Conservation (phyloP, 1,139 yeast genomes). For the Saccharomyces uvarum region DNA sequence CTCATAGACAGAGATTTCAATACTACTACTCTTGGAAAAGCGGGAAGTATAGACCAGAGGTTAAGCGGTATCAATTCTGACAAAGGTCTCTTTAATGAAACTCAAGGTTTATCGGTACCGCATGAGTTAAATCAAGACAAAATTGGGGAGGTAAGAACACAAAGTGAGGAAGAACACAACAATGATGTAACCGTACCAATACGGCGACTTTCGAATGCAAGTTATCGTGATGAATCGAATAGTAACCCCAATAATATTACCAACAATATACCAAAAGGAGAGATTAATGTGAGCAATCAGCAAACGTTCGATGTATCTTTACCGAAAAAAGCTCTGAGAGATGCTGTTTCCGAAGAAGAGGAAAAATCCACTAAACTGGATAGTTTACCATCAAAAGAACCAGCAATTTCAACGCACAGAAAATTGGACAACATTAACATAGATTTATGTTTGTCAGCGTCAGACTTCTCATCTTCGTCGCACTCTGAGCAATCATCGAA, state of each 20-base stretch:
- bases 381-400: not conserved
- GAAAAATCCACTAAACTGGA: not conserved
- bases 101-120: not conserved
- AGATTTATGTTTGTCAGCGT: not conserved
- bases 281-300: not conserved
- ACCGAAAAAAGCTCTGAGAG: not conserved
- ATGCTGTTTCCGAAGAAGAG: not conserved
- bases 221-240: not conserved
- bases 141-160: not conserved
- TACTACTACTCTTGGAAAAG: not conserved
- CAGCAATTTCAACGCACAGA: constrained; percentile 3
- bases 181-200: not conserved
- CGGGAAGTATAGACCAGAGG: not conserved
- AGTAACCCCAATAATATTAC: not conserved
- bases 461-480: constrained; percentile 4
- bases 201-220: not conserved
- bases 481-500: constrained; percentile 3
- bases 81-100: not conserved
- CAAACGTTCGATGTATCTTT: not conserved
- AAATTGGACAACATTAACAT: constrained; percentile 3
- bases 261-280: not conserved
- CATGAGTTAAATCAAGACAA: not conserved
- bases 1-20: not conserved
- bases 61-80: not conserved
- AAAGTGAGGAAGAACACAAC: not conserved